These are phyloP conservation scores for Rhizophagus sp. DNA, from an alignment of 192 early-diverging fungal genomes.

Conservation along the genomic window DNA sequence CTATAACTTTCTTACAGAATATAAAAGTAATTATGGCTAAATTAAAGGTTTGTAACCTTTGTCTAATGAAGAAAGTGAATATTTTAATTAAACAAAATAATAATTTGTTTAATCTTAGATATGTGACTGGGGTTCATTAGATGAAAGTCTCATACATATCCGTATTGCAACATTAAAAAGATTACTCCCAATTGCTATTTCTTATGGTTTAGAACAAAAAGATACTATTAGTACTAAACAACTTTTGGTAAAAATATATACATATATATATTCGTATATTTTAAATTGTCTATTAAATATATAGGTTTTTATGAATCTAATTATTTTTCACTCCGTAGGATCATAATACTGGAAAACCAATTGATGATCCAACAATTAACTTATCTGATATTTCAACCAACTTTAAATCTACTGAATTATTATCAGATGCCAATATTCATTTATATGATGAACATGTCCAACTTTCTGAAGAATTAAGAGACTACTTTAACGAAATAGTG, in stretches of 20 bases:
- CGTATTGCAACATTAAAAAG: slow-evolving; percentile 4
- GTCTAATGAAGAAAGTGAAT: neutral
- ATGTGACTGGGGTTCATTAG: slow-evolving; percentile 15
- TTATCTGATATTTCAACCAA: slow-evolving; percentile 3
- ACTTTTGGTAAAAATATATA: neutral
- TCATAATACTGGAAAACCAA: neutral
- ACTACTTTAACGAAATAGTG: slow-evolving; percentile 13
- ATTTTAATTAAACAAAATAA: neutral
- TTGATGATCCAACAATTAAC: neutral
- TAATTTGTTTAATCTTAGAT: neutral
- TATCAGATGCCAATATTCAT: neutral
- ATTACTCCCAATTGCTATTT: neutral
- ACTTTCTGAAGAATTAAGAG: slow-evolving; percentile 18
- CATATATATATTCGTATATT: too few species aligned
- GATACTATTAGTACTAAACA: neutral
- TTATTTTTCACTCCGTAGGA: neutral
- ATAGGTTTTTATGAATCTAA: too few species aligned
- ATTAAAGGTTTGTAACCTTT: neutral
- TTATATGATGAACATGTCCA: neutral
- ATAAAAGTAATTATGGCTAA: slow-evolving; percentile 21
- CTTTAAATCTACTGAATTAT: neutral
- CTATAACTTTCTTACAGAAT: slow-evolving; percentile 11
- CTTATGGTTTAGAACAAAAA: slow-evolving; percentile 15
- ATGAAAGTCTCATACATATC: neutral
- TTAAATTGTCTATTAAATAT: too few species aligned